Base-by-base conservation (phyloP, 2,329 filamentous ascomycete species). In the Sporothrix humicola region DNA sequence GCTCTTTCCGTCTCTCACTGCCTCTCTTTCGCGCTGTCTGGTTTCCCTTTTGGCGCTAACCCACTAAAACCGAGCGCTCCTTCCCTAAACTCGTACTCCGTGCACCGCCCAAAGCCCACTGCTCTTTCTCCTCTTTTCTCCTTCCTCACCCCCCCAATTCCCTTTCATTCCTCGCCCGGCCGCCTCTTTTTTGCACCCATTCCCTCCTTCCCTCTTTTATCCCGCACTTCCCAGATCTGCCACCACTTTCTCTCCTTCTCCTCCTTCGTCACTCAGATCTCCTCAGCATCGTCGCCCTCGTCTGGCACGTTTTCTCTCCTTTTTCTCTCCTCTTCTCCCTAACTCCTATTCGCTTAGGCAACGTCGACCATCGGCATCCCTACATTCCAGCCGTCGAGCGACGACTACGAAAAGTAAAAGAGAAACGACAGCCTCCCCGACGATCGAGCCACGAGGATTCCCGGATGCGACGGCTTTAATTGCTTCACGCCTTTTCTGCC, bases 171-270 rank as follows among this genome's bases (percentile, higher is more conserved):
- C 54, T 59, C 69, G 37, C 56, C 26, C 54, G 46, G 37, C 26
- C 69, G 48, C 42, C 52, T 63, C 31, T 23, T 61, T 50, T 37
- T 54, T 52, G 63, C 52, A 46, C n/a, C 20, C 71, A 44, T 46
- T 63, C n/a, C 52, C 52, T 23, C 61, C 15, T 59, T 46, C 37
- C 50, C 61, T 63, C 56, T 54, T 71, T 70, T 61, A 61, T 72
- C 31, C 46, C 59, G 50, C 69, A 48, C 42, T 71, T 69, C 54
- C 52, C 71, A 72, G 59, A 73, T 61, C 73, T 71, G 26, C 59
- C 66, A 26, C 54, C 37, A 70, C 31, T 42, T 61, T 61, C 48
- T 73, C 56, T 42, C 26, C 61, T 54, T 37, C 26, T 26, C 26
- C 48, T 61, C 66, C 44, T 50, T 58, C 37, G 61, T 63, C 73